Evolutionary conservation across 441 rosid species (phyloP), one percentile per base, ranked within the genome.

Genomic region (Euphorbia schlechtendalii): DNA sequence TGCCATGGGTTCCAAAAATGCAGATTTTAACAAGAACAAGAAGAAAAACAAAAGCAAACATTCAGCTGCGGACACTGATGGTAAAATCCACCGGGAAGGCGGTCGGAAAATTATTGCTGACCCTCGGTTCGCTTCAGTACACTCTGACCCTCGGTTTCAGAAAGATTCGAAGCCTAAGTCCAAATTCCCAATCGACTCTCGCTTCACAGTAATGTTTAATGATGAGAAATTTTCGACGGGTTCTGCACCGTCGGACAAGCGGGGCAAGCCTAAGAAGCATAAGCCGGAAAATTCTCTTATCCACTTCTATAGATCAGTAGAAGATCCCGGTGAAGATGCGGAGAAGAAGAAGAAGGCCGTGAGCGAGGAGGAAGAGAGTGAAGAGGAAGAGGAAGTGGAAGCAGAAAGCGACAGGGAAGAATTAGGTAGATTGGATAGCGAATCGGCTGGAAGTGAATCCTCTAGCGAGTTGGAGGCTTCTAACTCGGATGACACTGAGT

Each of bases 121-220:
- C 51, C 72, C 86, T 28, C 74, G 98, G 70, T 90, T 90, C 68
- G 73, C 90, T 8, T 72, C 80, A 32, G 79, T 83, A 36, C 92
- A 85, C 74, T 78, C 86, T 7, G 97, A 88, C 75, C 98, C 97
- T 25, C 76, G 89, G 71, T 88, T 88, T 72, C 92, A 82, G 81
- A 86, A 69, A 24, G 76, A 78, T 30, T 82, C 87, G 1, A 82
- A 71, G 79, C 86, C 79, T 46, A 81, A 86, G 7, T 53, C 86
- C 2, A 94, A 89, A 76, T 90, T 94, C 1, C 41, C 76, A 8
- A 84, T 94, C 25, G 99, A 94, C 66, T 81, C 90, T 56, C 86
- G 97, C 9, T 94, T 94, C 76, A 30, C 71, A 49, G 67, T 78
- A 20, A 76, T 82, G 63, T 80, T 90, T 73, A 77, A 81, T 5